phyloP scores from a whole-genome alignment of 768 basidiomycete genomes.

The Agrocybe praecox region DNA sequence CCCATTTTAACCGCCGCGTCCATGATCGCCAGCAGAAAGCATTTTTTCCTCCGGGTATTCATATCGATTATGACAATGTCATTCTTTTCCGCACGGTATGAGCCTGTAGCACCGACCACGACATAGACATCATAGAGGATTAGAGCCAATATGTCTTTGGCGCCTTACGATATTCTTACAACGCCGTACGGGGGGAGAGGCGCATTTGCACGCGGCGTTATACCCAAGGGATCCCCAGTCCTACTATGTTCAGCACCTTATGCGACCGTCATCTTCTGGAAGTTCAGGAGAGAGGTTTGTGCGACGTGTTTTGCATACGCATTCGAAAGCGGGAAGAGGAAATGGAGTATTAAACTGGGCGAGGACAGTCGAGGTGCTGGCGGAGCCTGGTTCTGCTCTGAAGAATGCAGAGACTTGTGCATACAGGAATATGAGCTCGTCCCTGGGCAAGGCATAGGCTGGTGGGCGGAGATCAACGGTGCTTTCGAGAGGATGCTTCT shows the following conservation, averaged over 20 bases:
- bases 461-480: slow-evolving; percentile 17
- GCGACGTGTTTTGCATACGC: slow-evolving; percentile 66
- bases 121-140: not conserved
- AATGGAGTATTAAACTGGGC: slow-evolving; percentile 40
- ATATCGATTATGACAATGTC: not conserved
- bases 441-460: slow-evolving; percentile 16
- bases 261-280: slow-evolving; percentile 58
- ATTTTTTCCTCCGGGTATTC: not conserved
- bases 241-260: slow-evolving; percentile 52
- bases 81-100: not conserved
- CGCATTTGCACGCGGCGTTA: slow-evolving; percentile 45
- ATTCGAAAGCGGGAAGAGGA: slow-evolving; percentile 46
- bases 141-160: not conserved
- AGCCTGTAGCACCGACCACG: not conserved
- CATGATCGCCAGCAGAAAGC: not conserved
- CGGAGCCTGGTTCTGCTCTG: slow-evolving; percentile 61
- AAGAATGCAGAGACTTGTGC: slow-evolving; percentile 49
- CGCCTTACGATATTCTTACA: slow-evolving; percentile 24
- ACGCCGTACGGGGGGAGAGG: slow-evolving; percentile 57
- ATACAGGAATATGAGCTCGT: slow-evolving; percentile 25
- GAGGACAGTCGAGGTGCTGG: slow-evolving; percentile 23
- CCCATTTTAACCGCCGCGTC: not conserved
- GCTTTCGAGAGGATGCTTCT: slow-evolving; percentile 16
- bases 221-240: slow-evolving; percentile 46
- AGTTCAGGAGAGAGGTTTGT: slow-evolving; percentile 70